Base-by-base conservation (phyloP, 495 filamentous ascomycete species). In the Pyrenula aspistea region DNA sequence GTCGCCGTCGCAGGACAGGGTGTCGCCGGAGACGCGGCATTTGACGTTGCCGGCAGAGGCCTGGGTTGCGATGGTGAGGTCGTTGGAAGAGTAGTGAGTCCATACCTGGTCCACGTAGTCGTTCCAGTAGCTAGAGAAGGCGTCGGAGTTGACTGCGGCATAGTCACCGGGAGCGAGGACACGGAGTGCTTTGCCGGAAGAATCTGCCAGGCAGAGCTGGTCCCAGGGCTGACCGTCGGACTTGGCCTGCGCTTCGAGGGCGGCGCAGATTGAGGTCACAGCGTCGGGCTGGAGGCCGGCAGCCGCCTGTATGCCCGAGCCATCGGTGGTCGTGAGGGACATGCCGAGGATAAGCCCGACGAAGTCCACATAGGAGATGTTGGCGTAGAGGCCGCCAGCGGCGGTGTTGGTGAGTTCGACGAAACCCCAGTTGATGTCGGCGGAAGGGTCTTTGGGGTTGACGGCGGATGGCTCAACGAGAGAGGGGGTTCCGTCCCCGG, bases 361-460 rank as follows among this genome's bases (percentile, higher is more conserved):
- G 55, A 77, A 77, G 57, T 77, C 74, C 20, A 77, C 73, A 56
- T 71, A 75, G 51, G 63, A 70, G 54, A 77, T 70, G 61, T 77
- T 74, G 60, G 70, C 71, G 23, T 62, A 77, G 20, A 76, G 63
- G 2, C 65, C 68, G 20, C 57, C 57, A 49, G 66, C 61, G n/a
- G 61, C 60, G 0, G 63, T 73, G 42, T 71, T 68, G 12, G 70
- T 71, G 15, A 77, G 64, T 57, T 77, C 74, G 55, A 75, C 68
- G 50, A 76, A 77, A 47, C 74, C 73, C 73, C 72, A 77, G 60
- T 70, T 72, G 25, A 73, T 54, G 3, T 49, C 68, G 2, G 70
- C 62, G 8, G 63, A 72, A 22, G 74, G 73, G 51, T 77, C 74
- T 2, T 54, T 58, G 10, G 71, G 69, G 64, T 76, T 76, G 19